These are phyloP conservation scores for Rhytidiadelphus loreus DNA, from an alignment of 225 moss, liverwort and hornwort genomes.

Conservation along the genomic window DNA sequence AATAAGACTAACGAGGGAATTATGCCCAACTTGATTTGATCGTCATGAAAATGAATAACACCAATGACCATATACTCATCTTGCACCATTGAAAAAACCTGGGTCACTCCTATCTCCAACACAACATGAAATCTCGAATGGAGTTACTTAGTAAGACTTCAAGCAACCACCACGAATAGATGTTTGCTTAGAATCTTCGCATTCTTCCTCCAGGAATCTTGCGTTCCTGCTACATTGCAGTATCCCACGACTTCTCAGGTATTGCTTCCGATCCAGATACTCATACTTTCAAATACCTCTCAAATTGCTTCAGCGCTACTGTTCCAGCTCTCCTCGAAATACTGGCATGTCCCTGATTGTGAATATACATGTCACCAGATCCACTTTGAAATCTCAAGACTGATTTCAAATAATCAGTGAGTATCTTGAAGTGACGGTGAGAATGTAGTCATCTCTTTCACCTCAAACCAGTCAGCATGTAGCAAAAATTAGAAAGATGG, in stretches of 20 bases:
- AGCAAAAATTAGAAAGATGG: background rate
- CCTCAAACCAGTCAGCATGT: background rate
- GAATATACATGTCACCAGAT: background rate
- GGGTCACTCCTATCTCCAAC: background rate
- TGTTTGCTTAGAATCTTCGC: background rate
- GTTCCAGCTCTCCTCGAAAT: background rate
- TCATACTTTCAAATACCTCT: background rate
- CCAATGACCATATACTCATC: background rate
- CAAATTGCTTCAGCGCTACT: background rate
- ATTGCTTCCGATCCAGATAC: background rate
- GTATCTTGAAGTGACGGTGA: background rate
- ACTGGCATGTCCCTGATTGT: background rate
- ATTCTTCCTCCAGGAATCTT: background rate
- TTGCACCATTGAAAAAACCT: constrained; percentile 7
- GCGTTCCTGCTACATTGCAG: background rate
- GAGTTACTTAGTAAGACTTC: background rate
- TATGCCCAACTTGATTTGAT: background rate
- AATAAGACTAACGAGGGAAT: background rate
- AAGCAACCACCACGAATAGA: background rate
- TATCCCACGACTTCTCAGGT: background rate
- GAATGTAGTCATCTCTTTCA: background rate
- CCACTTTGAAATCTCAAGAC: background rate
- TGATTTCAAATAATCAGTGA: background rate
- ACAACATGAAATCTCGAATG: background rate
- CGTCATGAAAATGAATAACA: background rate